These are phyloP conservation scores for Cercospora sp. DNA, from an alignment of 2,329 filamentous ascomycete genomes.

Conservation along the genomic window DNA sequence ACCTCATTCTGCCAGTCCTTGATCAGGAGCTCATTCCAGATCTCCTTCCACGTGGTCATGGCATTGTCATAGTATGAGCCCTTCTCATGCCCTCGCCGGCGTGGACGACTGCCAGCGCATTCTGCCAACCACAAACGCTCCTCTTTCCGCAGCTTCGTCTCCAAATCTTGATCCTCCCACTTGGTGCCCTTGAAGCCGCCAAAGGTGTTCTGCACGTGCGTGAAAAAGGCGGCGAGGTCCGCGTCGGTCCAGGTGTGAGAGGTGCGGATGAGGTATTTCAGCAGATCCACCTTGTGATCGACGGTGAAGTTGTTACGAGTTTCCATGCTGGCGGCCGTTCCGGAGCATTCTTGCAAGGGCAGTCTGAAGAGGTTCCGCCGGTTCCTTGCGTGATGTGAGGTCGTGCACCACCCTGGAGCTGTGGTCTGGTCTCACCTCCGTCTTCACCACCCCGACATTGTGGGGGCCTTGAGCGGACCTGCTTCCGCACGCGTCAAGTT, in stretches of 20 bases:
- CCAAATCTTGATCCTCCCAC: constrained; percentile 19
- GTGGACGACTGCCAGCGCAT: constrained; percentile 10
- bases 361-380: not conserved
- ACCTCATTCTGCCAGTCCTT: constrained; percentile 27
- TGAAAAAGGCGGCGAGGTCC: constrained; percentile 21
- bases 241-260: constrained; percentile 19
- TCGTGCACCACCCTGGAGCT: not conserved
- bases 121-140: constrained; percentile 24
- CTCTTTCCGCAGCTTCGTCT: constrained; percentile 20
- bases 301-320: constrained; percentile 17
- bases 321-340: not conserved
- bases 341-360: not conserved
- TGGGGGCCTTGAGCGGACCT: not conserved
- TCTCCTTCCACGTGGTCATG: constrained; percentile 23
- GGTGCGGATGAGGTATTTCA: constrained; percentile 19
- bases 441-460: not conserved
- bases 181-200: constrained; percentile 15
- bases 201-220: constrained; percentile 18
- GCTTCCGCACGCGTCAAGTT: not conserved
- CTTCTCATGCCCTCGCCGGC: constrained; percentile 25
- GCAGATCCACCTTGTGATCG: constrained; percentile 19
- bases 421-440: not conserved
- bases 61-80: constrained; percentile 24
- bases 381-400: not conserved
- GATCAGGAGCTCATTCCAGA: constrained; percentile 21